phyloP scores from a whole-genome alignment of 768 basidiomycete species.

The Crucibulum laeve region DNA sequence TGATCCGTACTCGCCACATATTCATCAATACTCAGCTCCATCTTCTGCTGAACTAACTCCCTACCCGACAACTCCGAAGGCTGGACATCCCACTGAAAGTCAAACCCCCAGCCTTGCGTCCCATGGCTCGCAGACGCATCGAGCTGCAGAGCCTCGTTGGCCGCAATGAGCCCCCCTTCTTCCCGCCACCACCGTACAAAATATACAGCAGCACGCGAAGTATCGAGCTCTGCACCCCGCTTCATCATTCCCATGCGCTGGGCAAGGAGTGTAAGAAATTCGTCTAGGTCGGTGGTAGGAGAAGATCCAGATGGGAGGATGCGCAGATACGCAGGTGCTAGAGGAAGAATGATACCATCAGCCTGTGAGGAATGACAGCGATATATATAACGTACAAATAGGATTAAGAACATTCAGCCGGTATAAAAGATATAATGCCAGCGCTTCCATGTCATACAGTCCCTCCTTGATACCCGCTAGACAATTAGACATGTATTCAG shows the following conservation, averaged over 20 bases:
- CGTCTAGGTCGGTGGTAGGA: slow-evolving; percentile 57
- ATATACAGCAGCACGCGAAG: slow-evolving; percentile 68
- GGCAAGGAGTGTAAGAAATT: slow-evolving; percentile 69
- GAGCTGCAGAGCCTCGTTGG: slow-evolving; percentile 17
- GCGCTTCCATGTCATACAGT: slow-evolving; percentile 77
- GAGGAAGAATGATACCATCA: background rate
- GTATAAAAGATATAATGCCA: slow-evolving; percentile 85
- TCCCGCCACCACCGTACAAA: slow-evolving; percentile 89
- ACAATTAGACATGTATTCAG: slow-evolving; percentile 15
- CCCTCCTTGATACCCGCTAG: slow-evolving; percentile 93
- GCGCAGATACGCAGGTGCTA: slow-evolving; percentile 67
- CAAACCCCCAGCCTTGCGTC: slow-evolving; percentile 79
- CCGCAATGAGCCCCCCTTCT: slow-evolving; percentile 56
- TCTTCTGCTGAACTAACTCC: slow-evolving; percentile 50
- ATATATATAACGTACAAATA: slow-evolving; percentile 47
- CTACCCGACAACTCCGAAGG: slow-evolving; percentile 13
- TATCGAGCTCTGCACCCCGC: slow-evolving; percentile 71
- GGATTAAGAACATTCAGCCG: slow-evolving; percentile 78
- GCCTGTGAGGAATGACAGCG: background rate
- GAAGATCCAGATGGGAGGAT: slow-evolving; percentile 50
- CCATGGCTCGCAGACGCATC: slow-evolving; percentile 1
- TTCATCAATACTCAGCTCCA: slow-evolving; percentile 66
- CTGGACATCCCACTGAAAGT: slow-evolving; percentile 64
- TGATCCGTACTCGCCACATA: slow-evolving; percentile 38
- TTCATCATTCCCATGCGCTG: slow-evolving; percentile 77